Evolutionary conservation across 768 basidiomycete genomes (phyloP).

Genomic region (Suillus variegatus): DNA sequence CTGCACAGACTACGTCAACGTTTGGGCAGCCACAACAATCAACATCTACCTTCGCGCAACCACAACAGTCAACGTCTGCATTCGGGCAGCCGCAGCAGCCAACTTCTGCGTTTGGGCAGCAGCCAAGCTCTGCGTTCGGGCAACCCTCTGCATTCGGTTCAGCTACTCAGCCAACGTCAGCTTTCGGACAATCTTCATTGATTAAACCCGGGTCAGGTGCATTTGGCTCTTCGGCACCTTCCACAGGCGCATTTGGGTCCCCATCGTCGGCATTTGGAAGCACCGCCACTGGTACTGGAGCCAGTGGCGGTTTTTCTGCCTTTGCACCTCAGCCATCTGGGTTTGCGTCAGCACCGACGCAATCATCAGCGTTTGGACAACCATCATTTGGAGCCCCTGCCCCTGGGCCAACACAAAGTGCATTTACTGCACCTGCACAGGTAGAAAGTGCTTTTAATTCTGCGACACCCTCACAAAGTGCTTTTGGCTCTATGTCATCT

Average conservation of each 20-base stretch:
- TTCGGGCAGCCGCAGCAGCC: conserved; percentile 31
- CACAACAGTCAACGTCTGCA: conserved; percentile 32
- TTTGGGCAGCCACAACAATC: conserved; percentile 31
- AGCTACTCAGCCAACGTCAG: conserved; percentile 21
- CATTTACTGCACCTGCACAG: conserved; percentile 17
- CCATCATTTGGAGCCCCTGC: conserved; percentile 21
- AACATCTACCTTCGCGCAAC: conserved; percentile 34
- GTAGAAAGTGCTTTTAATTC: conserved; percentile 24
- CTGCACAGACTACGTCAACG: conserved; percentile 32
- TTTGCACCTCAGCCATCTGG: conserved; percentile 50
- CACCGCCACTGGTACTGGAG: conserved; percentile 13
- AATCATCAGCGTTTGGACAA: conserved; percentile 16
- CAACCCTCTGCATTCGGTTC: conserved; percentile 40
- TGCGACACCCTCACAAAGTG: background rate
- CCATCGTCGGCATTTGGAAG: conserved; percentile 11
- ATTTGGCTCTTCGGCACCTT: conserved; percentile 44
- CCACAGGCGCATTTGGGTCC: conserved; percentile 34
- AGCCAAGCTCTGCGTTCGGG: conserved; percentile 27
- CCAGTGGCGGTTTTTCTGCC: conserved; percentile 49
- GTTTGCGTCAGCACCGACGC: conserved; percentile 31
- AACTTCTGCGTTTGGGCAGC: conserved; percentile 31
- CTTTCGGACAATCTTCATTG: conserved; percentile 38
- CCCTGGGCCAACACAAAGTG: conserved; percentile 17
- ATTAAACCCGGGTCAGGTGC: conserved; percentile 55
- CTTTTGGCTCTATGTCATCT: background rate